phyloP scores from a whole-genome alignment of 2,329 filamentous ascomycete genomes.

The Cryphonectria japonica region DNA sequence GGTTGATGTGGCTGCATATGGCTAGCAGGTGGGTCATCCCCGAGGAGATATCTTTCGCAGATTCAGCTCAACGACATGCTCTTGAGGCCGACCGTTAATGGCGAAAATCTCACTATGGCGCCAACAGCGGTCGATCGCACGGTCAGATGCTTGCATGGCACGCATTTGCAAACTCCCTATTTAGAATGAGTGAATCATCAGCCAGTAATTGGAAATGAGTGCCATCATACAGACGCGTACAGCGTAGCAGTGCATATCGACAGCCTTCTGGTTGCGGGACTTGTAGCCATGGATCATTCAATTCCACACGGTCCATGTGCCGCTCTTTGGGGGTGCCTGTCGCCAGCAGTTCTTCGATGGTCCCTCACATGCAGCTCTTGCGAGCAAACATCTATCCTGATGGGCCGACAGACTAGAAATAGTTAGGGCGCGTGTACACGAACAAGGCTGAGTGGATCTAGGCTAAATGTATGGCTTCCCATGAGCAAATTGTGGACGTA shows the following conservation, averaged over 20 bases:
- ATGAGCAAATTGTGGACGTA: not conserved
- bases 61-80: not conserved
- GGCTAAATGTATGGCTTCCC: not conserved
- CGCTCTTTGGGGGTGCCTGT: not conserved
- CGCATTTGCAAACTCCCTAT: not conserved
- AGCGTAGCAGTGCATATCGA: not conserved
- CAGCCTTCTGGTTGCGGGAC: not conserved
- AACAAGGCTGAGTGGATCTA: not conserved
- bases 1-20: not conserved
- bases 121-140: not conserved
- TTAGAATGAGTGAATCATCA: not conserved
- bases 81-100: not conserved
- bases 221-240: not conserved
- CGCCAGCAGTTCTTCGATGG: not conserved
- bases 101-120: not conserved
- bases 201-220: not conserved
- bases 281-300: not conserved
- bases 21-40: not conserved
- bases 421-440: not conserved
- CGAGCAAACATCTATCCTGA: not conserved
- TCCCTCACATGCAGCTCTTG: not conserved
- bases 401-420: not conserved
- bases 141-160: not conserved
- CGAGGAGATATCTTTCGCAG: not conserved
- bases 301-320: not conserved